phyloP scores from a whole-genome alignment of 1,284 basidiomycete species.

The Apiotrichum laibachii region DNA sequence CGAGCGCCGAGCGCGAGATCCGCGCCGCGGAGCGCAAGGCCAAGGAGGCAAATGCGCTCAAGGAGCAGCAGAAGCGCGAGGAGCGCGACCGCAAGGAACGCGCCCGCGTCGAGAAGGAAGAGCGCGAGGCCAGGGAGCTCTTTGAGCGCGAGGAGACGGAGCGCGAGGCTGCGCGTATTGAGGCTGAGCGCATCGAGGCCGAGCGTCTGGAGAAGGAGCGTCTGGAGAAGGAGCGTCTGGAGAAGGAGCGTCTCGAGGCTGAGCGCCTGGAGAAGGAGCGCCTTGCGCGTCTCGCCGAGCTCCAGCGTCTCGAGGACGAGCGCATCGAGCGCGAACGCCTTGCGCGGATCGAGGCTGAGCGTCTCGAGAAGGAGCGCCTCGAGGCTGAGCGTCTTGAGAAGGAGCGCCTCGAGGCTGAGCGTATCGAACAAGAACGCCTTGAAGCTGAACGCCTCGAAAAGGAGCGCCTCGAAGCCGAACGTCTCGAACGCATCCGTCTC shows the following conservation, averaged over 20 bases:
- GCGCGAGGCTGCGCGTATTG: background rate
- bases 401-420: background rate
- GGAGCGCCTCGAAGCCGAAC: conserved; percentile 3
- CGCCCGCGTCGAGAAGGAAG: background rate
- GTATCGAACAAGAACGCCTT: background rate
- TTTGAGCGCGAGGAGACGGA: background rate
- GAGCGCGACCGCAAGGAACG: background rate
- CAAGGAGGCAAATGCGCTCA: background rate
- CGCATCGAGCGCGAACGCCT: background rate
- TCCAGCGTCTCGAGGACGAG: background rate
- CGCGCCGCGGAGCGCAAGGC: background rate
- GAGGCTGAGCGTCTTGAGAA: background rate
- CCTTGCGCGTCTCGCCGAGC: no score
- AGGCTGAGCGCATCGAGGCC: background rate
- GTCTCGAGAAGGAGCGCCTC: background rate
- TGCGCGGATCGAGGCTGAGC: background rate
- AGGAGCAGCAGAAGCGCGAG: background rate
- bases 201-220: background rate
- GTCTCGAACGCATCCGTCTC: background rate
- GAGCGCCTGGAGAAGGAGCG: background rate
- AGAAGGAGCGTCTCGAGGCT: background rate
- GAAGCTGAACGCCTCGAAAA: background rate
- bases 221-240: background rate
- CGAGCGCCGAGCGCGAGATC: background rate
- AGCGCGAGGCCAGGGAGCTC: background rate